Evolutionary conservation across 108 stramenopile species (phyloP).

Genomic region (Stephanodiscus triporus): DNA sequence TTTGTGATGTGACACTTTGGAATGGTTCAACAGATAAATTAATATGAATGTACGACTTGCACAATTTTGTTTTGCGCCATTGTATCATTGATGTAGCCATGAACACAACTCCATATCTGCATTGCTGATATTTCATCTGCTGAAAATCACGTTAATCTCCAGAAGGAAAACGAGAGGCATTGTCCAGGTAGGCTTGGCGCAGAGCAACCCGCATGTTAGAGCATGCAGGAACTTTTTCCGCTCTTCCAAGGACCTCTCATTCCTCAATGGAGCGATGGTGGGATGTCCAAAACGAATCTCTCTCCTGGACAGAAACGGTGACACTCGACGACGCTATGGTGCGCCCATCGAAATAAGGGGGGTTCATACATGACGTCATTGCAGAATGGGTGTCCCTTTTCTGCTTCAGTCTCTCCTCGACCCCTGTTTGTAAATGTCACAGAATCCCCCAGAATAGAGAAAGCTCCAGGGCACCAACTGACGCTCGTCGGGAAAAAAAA

Average conservation of each 20-base stretch:
- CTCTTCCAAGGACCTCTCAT: constrained; percentile 23
- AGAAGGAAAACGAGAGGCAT: not conserved
- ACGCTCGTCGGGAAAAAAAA: no score
- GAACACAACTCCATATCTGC: not conserved
- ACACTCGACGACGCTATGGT: not conserved
- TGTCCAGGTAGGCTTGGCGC: constrained; percentile 4
- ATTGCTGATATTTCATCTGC: not conserved
- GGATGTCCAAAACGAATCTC: not conserved
- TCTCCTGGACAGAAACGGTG: not conserved
- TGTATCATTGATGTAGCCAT: constrained; percentile 33
- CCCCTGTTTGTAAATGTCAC: not conserved
- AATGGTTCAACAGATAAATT: no score
- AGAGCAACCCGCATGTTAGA: constrained; percentile 28
- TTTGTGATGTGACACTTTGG: no score
- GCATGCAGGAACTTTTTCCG: constrained; percentile 40
- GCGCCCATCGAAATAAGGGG: not conserved
- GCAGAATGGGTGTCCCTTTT: not conserved
- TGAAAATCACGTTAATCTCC: not conserved
- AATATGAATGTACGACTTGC: not conserved
- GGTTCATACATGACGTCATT: constrained; percentile 40
- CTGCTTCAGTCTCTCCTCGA: constrained; percentile 41
- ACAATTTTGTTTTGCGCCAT: constrained; percentile 1
- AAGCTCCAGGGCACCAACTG: not conserved
- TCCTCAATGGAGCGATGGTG: not conserved
- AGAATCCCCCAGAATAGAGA: not conserved